Evolutionary conservation across 1,284 basidiomycete species (phyloP).

Genomic region (Prillingera fragicola): DNA sequence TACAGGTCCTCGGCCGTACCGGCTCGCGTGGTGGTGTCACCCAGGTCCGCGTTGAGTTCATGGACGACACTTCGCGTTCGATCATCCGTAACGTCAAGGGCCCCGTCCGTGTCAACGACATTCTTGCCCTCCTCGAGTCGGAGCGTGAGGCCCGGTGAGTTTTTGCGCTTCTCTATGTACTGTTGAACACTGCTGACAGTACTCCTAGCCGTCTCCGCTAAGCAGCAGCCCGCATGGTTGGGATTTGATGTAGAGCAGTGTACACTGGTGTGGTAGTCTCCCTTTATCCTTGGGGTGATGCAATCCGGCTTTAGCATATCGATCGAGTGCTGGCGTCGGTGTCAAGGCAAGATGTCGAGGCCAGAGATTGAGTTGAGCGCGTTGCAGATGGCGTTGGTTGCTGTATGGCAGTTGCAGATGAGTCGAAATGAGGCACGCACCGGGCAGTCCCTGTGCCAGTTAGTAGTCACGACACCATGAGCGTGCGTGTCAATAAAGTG

Average conservation of each 20-base stretch:
- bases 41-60: slow-evolving; percentile 99
- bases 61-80: slow-evolving; percentile 92
- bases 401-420: background rate
- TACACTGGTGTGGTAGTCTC: slow-evolving; percentile 23
- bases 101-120: slow-evolving; percentile 93
- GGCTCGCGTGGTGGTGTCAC: slow-evolving; percentile 99
- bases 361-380: background rate
- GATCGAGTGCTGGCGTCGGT: background rate
- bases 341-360: no score
- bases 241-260: slow-evolving; percentile 20
- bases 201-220: slow-evolving; percentile 23
- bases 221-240: slow-evolving; percentile 8
- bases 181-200: background rate
- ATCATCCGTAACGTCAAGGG: slow-evolving; percentile 99
- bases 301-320: slow-evolving; percentile 20
- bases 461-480: background rate
- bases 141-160: slow-evolving; percentile 99
- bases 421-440: background rate
- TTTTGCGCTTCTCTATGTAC: background rate
- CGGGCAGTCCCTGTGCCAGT: background rate
- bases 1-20: slow-evolving; percentile 92
- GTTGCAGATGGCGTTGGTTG: slow-evolving; percentile 2
- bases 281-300: slow-evolving; percentile 14
- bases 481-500: no score
- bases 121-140: slow-evolving; percentile 93